A percentile compares a stretch with the other conserved stretches of the same genome.
Evolutionary conservation across 1,284 basidiomycete genomes (phyloP).

Genomic region (Ceratorhiza oryzae-sativae): DNA sequence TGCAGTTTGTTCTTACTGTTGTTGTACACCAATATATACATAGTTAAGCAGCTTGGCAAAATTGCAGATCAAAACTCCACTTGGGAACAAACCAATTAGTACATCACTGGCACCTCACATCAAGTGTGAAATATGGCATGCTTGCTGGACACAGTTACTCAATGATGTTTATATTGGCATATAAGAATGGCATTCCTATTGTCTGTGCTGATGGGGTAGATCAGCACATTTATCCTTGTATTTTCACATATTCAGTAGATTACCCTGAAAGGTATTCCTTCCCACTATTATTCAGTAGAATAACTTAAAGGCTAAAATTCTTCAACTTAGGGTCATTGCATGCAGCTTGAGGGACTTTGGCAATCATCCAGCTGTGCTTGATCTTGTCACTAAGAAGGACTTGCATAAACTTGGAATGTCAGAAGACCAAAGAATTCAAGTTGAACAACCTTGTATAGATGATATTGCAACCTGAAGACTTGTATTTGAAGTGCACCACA

Average conservation of each 20-base stretch:
- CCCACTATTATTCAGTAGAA: neutral
- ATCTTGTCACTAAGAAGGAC: neutral
- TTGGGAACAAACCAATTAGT: neutral
- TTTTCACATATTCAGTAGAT: slow-evolving; percentile 48
- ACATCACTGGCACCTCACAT: slow-evolving; percentile 44
- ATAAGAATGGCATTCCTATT: slow-evolving; percentile 47
- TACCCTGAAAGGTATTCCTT: slow-evolving; percentile 50
- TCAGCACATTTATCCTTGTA: slow-evolving; percentile 43
- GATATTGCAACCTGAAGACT: neutral
- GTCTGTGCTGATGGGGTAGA: slow-evolving; percentile 44
- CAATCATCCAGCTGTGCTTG: neutral
- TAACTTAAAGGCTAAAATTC: neutral
- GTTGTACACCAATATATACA: neutral
- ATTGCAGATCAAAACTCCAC: slow-evolving; percentile 32
- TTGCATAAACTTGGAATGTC: neutral
- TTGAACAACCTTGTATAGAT: neutral
- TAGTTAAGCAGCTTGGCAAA: slow-evolving; percentile 43
- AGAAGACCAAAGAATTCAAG: neutral
- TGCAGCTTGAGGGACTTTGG: slow-evolving; percentile 50
- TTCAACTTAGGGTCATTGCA: slow-evolving; percentile 48
- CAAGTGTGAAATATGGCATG: slow-evolving; percentile 49
- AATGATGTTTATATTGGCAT: slow-evolving; percentile 48
- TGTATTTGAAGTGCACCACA: neutral
- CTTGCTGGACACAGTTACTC: slow-evolving; percentile 46
- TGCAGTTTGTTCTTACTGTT: slow-evolving; percentile 39